phyloP scores from a whole-genome alignment of 2,329 filamentous ascomycete genomes.

The Xylaria polymorpha region DNA sequence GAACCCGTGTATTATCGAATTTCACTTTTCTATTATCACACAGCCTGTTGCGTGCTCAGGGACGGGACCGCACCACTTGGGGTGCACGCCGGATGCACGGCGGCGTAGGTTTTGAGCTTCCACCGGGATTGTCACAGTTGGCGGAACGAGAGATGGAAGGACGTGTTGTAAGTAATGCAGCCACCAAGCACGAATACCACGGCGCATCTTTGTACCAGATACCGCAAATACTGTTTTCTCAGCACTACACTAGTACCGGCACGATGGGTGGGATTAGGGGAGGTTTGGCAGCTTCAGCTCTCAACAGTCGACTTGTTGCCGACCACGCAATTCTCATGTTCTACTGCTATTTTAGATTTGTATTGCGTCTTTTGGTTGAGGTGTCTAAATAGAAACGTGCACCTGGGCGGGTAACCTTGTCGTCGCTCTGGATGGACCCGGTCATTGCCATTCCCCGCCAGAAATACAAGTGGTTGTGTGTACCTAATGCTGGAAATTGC shows the following conservation, averaged over 20 bases:
- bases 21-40: conserved; percentile 33
- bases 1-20: conserved; percentile 46
- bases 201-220: conserved; percentile 46
- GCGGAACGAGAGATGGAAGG: conserved; percentile 33
- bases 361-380: not conserved
- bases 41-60: conserved; percentile 31
- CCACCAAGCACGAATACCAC: conserved; percentile 40
- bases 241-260: not conserved
- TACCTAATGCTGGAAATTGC: not conserved
- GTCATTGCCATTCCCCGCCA: not conserved
- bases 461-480: not conserved
- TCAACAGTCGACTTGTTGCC: conserved; percentile 27
- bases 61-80: conserved; percentile 26
- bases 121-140: conserved; percentile 37
- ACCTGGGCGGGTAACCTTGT: not conserved
- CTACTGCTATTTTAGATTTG: conserved; percentile 7
- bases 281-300: conserved; percentile 30
- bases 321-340: not conserved
- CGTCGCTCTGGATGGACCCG: not conserved
- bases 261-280: conserved; percentile 18
- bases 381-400: not conserved
- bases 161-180: conserved; percentile 30
- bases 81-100: conserved; percentile 10
- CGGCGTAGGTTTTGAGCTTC: conserved; percentile 27
- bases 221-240: conserved; percentile 36